phyloP scores from a whole-genome alignment of 108 stramenopile genomes.

The Aurantiochytrium sp. region DNA sequence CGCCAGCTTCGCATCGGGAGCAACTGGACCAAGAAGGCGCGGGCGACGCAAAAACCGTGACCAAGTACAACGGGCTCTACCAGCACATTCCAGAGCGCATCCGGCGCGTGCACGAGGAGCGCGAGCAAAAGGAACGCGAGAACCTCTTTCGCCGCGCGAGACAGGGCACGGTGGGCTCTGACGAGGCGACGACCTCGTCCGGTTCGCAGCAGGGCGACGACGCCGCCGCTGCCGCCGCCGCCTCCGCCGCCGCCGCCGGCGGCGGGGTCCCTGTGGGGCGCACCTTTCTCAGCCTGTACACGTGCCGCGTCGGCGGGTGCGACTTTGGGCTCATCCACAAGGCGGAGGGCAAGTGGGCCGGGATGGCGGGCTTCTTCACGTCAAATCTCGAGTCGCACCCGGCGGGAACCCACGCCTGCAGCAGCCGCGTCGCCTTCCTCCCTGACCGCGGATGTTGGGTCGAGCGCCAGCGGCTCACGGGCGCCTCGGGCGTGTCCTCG shows the following conservation, averaged over 20 bases:
- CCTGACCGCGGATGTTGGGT: not conserved
- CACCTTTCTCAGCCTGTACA: not conserved
- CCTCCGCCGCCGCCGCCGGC: not conserved
- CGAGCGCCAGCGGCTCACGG: not conserved
- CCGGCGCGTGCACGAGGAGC: not conserved
- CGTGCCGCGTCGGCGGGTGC: not conserved
- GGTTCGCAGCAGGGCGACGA: not conserved
- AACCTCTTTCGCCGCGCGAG: not conserved
- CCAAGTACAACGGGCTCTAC: not conserved
- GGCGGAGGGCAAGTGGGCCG: conserved; percentile 3
- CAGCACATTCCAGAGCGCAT: conserved; percentile 1
- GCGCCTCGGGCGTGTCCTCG: not conserved
- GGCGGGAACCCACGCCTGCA: conserved; percentile 3
- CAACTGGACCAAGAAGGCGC: not conserved
- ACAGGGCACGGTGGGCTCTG: not conserved
- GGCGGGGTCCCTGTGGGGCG: not conserved
- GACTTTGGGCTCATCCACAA: not conserved
- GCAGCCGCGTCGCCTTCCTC: not conserved
- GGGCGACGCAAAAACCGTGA: too few relatives aligned
- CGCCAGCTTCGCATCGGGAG: not conserved
- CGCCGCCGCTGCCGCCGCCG: not conserved
- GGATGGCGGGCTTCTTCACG: not conserved
- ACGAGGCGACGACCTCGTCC: not conserved
- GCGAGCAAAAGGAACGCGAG: conserved; percentile 3
- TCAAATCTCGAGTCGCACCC: not conserved